Base-by-base conservation (phyloP, 2,329 filamentous ascomycete genomes). In the Epichloe uncinata region DNA sequence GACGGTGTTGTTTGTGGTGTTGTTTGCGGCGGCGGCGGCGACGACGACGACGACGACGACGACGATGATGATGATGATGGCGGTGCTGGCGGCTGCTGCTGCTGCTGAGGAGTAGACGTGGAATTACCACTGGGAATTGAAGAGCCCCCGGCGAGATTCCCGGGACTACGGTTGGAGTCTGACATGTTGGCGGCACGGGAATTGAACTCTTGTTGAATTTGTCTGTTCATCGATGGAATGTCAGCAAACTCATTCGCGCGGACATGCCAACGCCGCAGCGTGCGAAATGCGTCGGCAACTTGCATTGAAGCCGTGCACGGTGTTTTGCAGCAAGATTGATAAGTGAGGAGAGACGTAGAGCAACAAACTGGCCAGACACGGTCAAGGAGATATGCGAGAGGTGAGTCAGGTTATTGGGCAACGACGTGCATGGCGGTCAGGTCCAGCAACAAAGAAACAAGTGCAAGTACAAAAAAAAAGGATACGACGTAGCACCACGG, bases 221-320 rank as follows among this genome's bases (percentile, higher is more conserved):
- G 63, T 52, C 64, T 68, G 50, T 49, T 50, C 49, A 55, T 45
- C 53, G 61, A 56, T 47, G 62, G 53, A 59, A 62, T 66, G 60
- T 70, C 60, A 70, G 66, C 58, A 58, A 50, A 5, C 3, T 15
- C 5, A 18, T 48, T 38, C 3, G 12, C 4, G 15, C 11, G 42
- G 35, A 44, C 36, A 40, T 16, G 45, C 30, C 45, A 18, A 16
- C 45, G 36, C 11, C 18, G 35, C 37, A 35, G 13, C 26, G 22
- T 15, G 13, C 45, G 35, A 37, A 9, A 16, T 8, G 45, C 30
- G 12, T 34, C 30, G 36, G 47, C 42, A 22, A 34, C 22, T 33
- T 16, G 20, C 45, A 41, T 40, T 47, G 13, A 18, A 43, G 30
- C 47, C 40, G 41, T 37, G 47, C 33, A 20, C 16, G 8, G 18